Conservation (phyloP, 352 stramenopile species). For the Bremia lactucae region DNA sequence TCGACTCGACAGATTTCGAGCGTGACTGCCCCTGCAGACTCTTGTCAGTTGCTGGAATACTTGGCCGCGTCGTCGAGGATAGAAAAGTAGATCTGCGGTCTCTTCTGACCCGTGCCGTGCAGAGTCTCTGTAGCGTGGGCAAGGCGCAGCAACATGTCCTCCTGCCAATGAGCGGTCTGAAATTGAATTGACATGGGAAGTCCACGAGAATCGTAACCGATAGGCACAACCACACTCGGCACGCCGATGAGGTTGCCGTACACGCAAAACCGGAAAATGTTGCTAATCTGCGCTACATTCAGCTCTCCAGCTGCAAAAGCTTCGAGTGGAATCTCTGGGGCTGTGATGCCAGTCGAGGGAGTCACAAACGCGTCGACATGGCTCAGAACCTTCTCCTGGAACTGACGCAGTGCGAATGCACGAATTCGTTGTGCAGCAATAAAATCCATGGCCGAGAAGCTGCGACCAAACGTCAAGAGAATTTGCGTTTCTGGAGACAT, state of each 20-base stretch:
- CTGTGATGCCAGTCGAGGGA: constrained; percentile 67
- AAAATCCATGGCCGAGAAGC: constrained; percentile 66
- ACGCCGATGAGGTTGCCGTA: constrained; percentile 85
- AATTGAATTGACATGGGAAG: constrained; percentile 77
- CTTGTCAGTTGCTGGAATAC: constrained; percentile 10
- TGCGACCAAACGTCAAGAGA: constrained; percentile 53
- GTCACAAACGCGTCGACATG: constrained; percentile 86
- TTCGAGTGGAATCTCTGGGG: constrained; percentile 50
- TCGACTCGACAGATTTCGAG: too few species aligned
- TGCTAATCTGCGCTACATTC: constrained; percentile 39
- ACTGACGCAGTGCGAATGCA: constrained; percentile 66
- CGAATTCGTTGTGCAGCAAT: constrained; percentile 78
- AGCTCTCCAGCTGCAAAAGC: constrained; percentile 38
- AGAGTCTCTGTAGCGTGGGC: constrained; percentile 39
- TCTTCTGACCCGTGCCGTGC: constrained; percentile 29
- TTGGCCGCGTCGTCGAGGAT: constrained; percentile 40
- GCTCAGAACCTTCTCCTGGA: constrained; percentile 62
- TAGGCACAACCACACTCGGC: constrained; percentile 60
- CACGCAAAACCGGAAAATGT: constrained; percentile 75
- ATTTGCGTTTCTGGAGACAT: constrained; percentile 71
- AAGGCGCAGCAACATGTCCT: constrained; percentile 60
- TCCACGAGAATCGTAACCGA: constrained; percentile 48
- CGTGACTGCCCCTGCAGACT: too few species aligned
- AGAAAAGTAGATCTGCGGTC: constrained; percentile 56
- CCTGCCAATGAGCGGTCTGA: constrained; percentile 63